Evolutionary conservation across 2,329 filamentous ascomycete species (phyloP).

Genomic region (Penicillium sp.): DNA sequence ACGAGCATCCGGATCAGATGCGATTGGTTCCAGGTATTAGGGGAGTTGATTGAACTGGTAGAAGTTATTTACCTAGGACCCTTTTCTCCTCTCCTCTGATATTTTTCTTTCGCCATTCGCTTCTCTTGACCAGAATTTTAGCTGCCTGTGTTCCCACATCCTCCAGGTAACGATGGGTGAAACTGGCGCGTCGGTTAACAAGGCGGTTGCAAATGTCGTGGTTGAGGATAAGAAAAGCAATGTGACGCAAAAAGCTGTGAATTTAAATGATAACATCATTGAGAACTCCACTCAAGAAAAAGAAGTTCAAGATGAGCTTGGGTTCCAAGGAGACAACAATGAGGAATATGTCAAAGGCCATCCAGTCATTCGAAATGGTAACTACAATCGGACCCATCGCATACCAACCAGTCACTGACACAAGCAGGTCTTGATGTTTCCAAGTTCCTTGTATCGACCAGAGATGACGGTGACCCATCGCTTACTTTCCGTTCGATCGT

Average conservation of each 20-base stretch:
- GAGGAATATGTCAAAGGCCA: conserved; percentile 18
- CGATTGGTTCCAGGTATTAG: background rate
- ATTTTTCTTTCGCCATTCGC: background rate
- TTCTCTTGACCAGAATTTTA: background rate
- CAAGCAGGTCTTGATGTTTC: conserved; percentile 19
- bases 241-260: background rate
- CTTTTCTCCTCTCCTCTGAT: background rate
- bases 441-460: conserved; percentile 18
- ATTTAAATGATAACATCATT: background rate
- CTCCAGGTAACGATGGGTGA: background rate
- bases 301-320: background rate
- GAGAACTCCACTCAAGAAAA: background rate
- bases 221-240: background rate
- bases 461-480: conserved; percentile 21
- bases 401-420: background rate
- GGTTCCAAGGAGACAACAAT: background rate
- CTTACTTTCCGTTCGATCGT: conserved; percentile 23
- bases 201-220: background rate
- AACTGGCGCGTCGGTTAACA: background rate
- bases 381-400: background rate
- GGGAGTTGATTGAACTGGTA: background rate
- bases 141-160: background rate
- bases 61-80: background rate
- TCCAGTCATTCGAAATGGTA: conserved; percentile 21
- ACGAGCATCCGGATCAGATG: background rate